Base-by-base conservation (phyloP, 345 rosid genomes). In the Cardamine occulta region DNA sequence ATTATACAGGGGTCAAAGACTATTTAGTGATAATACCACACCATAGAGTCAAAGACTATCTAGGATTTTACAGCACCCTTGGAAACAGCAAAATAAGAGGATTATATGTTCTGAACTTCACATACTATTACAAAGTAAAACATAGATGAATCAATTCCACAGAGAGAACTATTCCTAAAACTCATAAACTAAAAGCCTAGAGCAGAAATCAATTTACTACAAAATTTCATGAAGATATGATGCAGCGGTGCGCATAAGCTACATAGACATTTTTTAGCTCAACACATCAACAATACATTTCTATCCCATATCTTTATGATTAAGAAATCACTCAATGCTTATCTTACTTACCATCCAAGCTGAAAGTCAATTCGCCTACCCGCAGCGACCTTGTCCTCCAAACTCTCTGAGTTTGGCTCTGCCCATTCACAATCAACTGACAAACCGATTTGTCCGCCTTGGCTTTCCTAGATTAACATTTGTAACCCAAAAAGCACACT, bases 401-500 rank as follows among this genome's bases (percentile, higher is more conserved):
- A 53, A 78, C 72, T 77, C 17, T 91, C 86, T 4, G 95, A 86
- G 71, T 79, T 82, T 35, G 97, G 81, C 80, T 86, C 93, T 6
- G 89, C 86, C 98, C 98, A 90, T 62, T 85, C 84, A 57, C 95
- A 82, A 55, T 82, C 85, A 57, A 94, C 75, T 26, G 87, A 84
- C 69, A 90, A 74, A 58, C 97, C 98, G 42, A 94, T 83, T 79
- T 87, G 82, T 23, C 98, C 97, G n/a, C 91, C 85, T 74, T 94
- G 96, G 45, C 72, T 82, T 32, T 82, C 87, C 98, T 94, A 76
- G 40, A 76, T 53, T 12, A 76, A 24, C 17, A 63, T 21, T 70
- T 8, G 54, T 31, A 57, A 35, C 37, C 55, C 61, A 72, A 24
- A 69, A 71, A 24, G 32, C 15, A 2, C 21, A 57, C 9, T 29